Evolutionary conservation across 2,329 filamentous ascomycete genomes (phyloP), one percentile per base, ranked within the genome.

Genomic region (Emericellopsis cladophorae): DNA sequence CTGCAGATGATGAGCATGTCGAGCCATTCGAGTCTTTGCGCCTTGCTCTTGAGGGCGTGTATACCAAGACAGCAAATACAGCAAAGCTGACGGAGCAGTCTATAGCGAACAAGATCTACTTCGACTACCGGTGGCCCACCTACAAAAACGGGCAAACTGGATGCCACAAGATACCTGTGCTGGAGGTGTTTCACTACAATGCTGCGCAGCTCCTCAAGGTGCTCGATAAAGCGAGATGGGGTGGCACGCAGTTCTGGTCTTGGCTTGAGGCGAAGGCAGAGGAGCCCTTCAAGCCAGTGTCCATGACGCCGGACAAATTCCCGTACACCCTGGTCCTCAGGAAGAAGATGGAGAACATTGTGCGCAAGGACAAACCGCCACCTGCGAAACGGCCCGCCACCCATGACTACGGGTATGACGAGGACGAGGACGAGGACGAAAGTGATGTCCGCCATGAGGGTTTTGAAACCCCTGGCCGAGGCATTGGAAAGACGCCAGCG

Each of bases 101-200:
- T 10, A 41, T 55, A 1, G 41, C 58, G 18, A 57, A 54, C 36
- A 51, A 49, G n/a, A 24, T 64, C 3, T 64, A 58, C 45, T 55
- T 56, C 16, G 42, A 40, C 18, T 58, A 58, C 45, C 53, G 46
- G 24, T 56, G 62, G 23, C 56, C 57, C 7, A 48, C 32, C 8
- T 57, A 46, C 26, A 48, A 41, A 37, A 48, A 52, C 21, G 48
- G 47, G n/a, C 37, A 44, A 10, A 12, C 33, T 5, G 59, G 53
- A 16, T 51, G 55, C n/a, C 65, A 68, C 49, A 66, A 54, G 37
- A 58, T 72, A 9, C 59, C 58, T 3, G 53, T 59, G 3, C 42
- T 54, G 31, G 64, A 72, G 31, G 50, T 73, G 4, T 49, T 69
- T 2, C 56, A 62, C 11, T 72, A 68, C 44, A 66, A 68, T 40